Percentiles rank a stretch among this genome's conserved stretches.
Evolutionary conservation across 2,329 filamentous ascomycete species (phyloP).

Genomic region (Dothidotthia symphoricarpi): DNA sequence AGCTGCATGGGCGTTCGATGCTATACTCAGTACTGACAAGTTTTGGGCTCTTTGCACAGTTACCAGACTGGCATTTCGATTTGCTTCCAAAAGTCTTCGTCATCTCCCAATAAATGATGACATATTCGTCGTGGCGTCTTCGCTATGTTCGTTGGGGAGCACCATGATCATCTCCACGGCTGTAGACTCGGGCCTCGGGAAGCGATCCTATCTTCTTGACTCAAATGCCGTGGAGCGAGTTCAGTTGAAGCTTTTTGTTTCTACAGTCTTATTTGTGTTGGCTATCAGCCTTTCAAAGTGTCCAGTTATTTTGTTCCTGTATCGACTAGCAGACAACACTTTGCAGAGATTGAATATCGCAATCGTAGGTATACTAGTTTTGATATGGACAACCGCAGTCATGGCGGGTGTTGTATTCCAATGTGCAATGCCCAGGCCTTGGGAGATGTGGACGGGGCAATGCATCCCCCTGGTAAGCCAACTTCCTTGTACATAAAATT

Average conservation of each 20-base stretch:
- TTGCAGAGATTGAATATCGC: slow-evolving; percentile 14
- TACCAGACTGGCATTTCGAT: slow-evolving; percentile 13
- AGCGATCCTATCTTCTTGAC: slow-evolving; percentile 14
- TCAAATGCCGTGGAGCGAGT: slow-evolving; percentile 7
- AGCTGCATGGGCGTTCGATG: too few relatives aligned
- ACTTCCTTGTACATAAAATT: too few relatives aligned
- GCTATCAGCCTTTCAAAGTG: slow-evolving; percentile 25
- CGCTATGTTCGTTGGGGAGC: slow-evolving; percentile 22
- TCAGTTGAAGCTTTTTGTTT: slow-evolving; percentile 22
- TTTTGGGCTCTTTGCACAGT: not conserved
- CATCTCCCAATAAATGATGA: slow-evolving; percentile 19
- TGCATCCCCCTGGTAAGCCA: slow-evolving; percentile 26
- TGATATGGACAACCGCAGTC: slow-evolving; percentile 22
- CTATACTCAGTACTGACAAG: too few relatives aligned
- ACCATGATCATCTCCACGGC: slow-evolving; percentile 23
- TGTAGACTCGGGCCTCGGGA: slow-evolving; percentile 20
- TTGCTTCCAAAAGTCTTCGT: slow-evolving; percentile 10
- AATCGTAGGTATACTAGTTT: slow-evolving; percentile 10
- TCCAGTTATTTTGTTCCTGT: slow-evolving; percentile 22
- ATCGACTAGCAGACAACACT: slow-evolving; percentile 14
- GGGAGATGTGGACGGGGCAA: slow-evolving; percentile 21
- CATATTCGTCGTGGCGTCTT: slow-evolving; percentile 17
- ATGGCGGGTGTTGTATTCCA: too few relatives aligned
- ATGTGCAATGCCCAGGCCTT: slow-evolving; percentile 26
- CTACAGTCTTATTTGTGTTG: slow-evolving; percentile 24